These are phyloP conservation scores for Yamadazyma aaseri DNA, from an alignment of 1,139 yeast species.

Conservation along the genomic window DNA sequence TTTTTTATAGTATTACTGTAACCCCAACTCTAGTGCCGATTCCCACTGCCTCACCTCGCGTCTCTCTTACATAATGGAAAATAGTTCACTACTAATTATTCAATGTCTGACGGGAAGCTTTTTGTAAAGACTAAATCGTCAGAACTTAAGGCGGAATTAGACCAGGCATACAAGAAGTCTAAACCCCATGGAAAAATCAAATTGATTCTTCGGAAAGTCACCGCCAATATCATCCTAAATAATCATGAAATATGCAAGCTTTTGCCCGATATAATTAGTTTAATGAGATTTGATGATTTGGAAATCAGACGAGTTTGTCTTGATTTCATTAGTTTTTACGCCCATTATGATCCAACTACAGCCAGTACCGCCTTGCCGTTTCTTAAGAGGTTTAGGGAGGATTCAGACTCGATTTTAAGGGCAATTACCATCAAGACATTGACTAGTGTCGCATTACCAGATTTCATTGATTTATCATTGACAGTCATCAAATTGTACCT, in stretches of 20 bases:
- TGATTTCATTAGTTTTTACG: conserved; percentile 60
- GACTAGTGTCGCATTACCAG: conserved; percentile 55
- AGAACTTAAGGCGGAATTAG: conserved; percentile 57
- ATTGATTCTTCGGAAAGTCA: conserved; percentile 66
- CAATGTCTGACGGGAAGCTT: conserved; percentile 47
- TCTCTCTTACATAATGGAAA: no score
- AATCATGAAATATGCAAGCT: conserved; percentile 71
- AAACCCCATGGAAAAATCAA: conserved; percentile 50
- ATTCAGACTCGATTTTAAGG: conserved; percentile 32
- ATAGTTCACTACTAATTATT: no score
- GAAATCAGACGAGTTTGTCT: conserved; percentile 72
- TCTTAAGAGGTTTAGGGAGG: conserved; percentile 50
- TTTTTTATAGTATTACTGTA: no score
- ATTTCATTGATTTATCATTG: conserved; percentile 42
- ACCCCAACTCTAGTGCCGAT: no score
- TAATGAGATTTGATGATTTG: conserved; percentile 63
- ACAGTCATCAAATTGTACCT: conserved; percentile 31
- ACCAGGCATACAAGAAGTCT: conserved; percentile 54
- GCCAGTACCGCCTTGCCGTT: conserved; percentile 58
- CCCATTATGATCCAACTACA: conserved; percentile 52
- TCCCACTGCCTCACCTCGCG: no score
- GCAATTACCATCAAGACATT: conserved; percentile 64
- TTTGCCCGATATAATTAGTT: conserved; percentile 63
- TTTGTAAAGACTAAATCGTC: conserved; percentile 47
- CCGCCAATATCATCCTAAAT: conserved; percentile 83